These are phyloP conservation scores for Coniochaeta sp. DNA, from an alignment of 2,329 filamentous ascomycete species.

Conservation along the genomic window DNA sequence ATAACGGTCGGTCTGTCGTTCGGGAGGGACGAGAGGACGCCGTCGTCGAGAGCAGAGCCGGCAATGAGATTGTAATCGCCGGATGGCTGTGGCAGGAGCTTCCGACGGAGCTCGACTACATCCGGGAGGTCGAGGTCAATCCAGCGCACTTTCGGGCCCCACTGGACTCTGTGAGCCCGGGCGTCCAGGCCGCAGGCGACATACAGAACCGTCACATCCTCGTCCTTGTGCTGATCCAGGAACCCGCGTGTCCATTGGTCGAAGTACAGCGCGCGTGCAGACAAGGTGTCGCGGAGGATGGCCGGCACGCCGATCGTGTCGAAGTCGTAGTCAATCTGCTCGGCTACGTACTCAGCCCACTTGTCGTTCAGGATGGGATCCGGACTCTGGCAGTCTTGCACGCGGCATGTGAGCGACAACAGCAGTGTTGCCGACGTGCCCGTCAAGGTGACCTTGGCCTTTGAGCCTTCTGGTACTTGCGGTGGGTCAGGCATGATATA, in stretches of 20 bases:
- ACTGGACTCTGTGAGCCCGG: not conserved
- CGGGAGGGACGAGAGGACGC: constrained; percentile 4
- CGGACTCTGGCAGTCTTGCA: not conserved
- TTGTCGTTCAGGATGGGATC: not conserved
- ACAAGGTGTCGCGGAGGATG: not conserved
- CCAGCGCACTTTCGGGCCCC: constrained; percentile 1
- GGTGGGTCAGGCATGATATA: not conserved
- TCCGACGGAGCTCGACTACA: constrained; percentile 2
- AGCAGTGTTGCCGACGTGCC: not conserved
- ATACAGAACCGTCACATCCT: constrained; percentile 1
- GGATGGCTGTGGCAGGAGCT: not conserved
- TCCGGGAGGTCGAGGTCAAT: constrained; percentile 4
- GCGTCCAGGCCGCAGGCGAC: constrained; percentile 6
- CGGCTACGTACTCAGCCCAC: not conserved
- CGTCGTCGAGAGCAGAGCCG: constrained; percentile 5
- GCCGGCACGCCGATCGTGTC: not conserved
- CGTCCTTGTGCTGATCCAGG: not conserved
- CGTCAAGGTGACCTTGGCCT: not conserved
- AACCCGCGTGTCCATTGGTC: constrained; percentile 1
- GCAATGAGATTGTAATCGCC: constrained; percentile 1
- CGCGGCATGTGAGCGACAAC: not conserved
- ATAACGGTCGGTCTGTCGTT: not conserved
- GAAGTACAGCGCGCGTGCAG: not conserved
- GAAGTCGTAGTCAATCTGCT: constrained; percentile 1
- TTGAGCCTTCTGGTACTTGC: not conserved